phyloP scores from a whole-genome alignment of 108 stramenopile genomes.

The Mediolabrus comicus region DNA sequence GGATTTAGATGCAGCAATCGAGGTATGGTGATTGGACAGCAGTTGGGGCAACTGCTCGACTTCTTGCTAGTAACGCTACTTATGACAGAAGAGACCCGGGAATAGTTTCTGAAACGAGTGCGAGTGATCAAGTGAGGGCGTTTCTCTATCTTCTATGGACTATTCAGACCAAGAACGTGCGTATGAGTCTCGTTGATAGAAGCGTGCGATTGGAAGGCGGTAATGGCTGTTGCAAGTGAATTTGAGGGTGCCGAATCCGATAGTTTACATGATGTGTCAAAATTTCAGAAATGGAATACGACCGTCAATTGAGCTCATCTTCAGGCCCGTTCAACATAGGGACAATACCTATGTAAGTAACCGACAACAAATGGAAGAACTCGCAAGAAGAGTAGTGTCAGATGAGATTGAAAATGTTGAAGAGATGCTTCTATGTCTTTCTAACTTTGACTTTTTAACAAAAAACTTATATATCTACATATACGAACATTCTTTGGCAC shows the following conservation, averaged over 20 bases:
- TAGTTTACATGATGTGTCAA: conserved; percentile 12
- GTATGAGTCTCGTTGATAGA: conserved; percentile 38
- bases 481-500: no score
- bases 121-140: neutral
- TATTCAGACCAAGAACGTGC: conserved; percentile 16
- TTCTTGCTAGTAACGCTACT: conserved; percentile 60
- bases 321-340: conserved; percentile 1
- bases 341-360: neutral
- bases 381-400: conserved; percentile 57
- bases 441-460: no score
- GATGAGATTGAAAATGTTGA: conserved; percentile 39
- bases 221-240: conserved; percentile 35
- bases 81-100: conserved; percentile 11
- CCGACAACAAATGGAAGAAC: conserved; percentile 34
- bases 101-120: neutral
- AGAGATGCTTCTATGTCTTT: conserved; percentile 9
- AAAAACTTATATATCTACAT: no score
- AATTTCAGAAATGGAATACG: neutral
- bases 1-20: conserved; percentile 76
- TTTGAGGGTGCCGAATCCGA: conserved; percentile 34
- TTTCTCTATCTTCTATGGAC: neutral
- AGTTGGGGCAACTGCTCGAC: conserved; percentile 84
- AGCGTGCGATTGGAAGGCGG: conserved; percentile 47
- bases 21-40: conserved; percentile 88
- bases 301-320: neutral